These are phyloP conservation scores for Scutellaria barbata DNA, from an alignment of 257 asterid species.

Conservation along the genomic window DNA sequence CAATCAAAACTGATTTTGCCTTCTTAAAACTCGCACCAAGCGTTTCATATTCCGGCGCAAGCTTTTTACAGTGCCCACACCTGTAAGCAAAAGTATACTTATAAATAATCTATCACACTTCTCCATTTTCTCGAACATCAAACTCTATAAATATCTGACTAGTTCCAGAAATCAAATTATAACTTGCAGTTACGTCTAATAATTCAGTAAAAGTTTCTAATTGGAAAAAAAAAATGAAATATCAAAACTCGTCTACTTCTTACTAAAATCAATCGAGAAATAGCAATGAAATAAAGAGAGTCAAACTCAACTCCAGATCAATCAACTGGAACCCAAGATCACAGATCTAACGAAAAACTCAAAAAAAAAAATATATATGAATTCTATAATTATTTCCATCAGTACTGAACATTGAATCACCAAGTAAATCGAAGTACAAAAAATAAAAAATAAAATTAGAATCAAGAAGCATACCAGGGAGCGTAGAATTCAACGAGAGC, in stretches of 20 bases:
- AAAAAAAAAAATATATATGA: neutral
- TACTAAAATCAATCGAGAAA: neutral
- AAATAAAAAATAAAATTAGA: too few relatives aligned
- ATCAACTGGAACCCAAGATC: conserved; percentile 17
- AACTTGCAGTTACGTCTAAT: neutral
- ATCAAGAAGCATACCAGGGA: conserved; percentile 61
- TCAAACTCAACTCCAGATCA: conserved; percentile 22
- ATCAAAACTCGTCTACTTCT: neutral
- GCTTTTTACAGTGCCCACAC: conserved; percentile 99
- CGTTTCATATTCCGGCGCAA: conserved; percentile 92
- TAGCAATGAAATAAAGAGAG: neutral
- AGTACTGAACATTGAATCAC: neutral
- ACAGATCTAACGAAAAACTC: conserved; percentile 30
- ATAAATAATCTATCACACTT: conserved; percentile 11
- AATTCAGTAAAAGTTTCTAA: neutral
- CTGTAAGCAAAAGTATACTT: conserved; percentile 42
- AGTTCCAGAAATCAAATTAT: neutral
- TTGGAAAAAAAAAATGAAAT: neutral
- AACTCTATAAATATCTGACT: neutral
- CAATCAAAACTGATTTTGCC: conserved; percentile 86
- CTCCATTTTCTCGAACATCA: neutral
- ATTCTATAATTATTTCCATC: neutral
- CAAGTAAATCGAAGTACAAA: conserved; percentile 2
- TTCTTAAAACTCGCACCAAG: conserved; percentile 93
- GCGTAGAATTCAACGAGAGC: conserved; percentile 96